phyloP scores from a whole-genome alignment of 2,329 filamentous ascomycete species.

The Claviceps sorghi region DNA sequence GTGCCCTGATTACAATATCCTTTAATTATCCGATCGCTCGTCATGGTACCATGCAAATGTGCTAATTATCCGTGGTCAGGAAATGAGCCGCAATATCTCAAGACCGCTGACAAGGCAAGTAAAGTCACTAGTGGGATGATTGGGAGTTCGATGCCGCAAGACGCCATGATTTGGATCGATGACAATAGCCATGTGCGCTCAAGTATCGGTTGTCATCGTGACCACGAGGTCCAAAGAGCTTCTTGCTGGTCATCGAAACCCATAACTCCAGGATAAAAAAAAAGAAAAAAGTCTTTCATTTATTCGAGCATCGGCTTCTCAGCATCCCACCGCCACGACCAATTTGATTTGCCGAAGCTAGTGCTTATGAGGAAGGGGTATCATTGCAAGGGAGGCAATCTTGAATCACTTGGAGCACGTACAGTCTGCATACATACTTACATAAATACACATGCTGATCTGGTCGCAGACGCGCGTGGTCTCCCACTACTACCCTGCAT shows the following conservation, averaged over 20 bases:
- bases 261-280: background rate
- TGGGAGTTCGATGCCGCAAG: background rate
- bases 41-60: background rate
- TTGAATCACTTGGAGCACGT: background rate
- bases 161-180: too few relatives aligned
- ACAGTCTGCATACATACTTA: background rate
- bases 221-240: background rate
- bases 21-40: background rate
- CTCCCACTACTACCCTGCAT: background rate
- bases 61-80: background rate
- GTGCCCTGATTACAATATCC: background rate
- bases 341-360: background rate
- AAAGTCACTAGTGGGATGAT: background rate
- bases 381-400: background rate
- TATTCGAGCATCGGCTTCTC: background rate
- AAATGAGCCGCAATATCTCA: background rate
- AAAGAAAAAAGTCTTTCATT: background rate
- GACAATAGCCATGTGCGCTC: background rate
- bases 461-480: background rate
- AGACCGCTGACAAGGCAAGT: background rate
- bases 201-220: background rate
- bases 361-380: background rate
- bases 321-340: background rate
- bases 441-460: background rate
- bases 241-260: background rate